These are phyloP conservation scores for Sporothrix euskadiensis DNA, from an alignment of 2,329 filamentous ascomycete genomes.

Conservation along the genomic window DNA sequence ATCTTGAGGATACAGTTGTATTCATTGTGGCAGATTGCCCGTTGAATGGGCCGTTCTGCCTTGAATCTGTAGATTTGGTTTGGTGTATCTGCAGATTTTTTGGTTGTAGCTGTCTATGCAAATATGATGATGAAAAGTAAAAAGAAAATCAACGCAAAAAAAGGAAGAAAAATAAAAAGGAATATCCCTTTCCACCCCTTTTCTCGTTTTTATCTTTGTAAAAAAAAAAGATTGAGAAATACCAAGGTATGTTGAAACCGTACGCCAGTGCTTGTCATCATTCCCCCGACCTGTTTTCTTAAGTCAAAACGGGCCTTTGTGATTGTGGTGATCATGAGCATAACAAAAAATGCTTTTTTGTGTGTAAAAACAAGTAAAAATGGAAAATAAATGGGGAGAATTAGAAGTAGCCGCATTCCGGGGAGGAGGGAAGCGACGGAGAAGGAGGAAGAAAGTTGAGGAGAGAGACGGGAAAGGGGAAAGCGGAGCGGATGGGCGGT, in stretches of 20 bases:
- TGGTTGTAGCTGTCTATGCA: background rate
- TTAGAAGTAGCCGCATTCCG: background rate
- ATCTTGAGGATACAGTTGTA: too few species aligned
- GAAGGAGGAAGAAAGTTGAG: background rate
- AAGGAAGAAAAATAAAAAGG: background rate
- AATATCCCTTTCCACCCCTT: slow-evolving; percentile 12
- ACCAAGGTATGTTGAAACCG: slow-evolving; percentile 36
- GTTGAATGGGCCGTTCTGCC: background rate
- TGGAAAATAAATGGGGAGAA: background rate
- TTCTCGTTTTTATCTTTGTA: background rate
- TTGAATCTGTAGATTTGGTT: slow-evolving; percentile 1
- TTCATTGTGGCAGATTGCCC: background rate
- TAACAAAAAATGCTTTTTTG: slow-evolving; percentile 31
- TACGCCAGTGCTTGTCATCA: slow-evolving; percentile 34
- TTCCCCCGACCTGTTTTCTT: slow-evolving; percentile 19
- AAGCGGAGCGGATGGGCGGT: background rate
- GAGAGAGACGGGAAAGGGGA: background rate
- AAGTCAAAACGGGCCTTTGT: background rate
- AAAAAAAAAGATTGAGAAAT: slow-evolving; percentile 18
- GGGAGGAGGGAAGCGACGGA: slow-evolving; percentile 20
- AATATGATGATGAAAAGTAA: background rate
- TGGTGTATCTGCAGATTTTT: background rate
- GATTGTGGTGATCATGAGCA: slow-evolving; percentile 30
- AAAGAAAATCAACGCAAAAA: background rate
- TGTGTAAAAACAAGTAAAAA: background rate